Evolutionary conservation across 176 grass and related monocot species (phyloP), one percentile per base, ranked within the genome.

Genomic region (Lolium multiflorum): DNA sequence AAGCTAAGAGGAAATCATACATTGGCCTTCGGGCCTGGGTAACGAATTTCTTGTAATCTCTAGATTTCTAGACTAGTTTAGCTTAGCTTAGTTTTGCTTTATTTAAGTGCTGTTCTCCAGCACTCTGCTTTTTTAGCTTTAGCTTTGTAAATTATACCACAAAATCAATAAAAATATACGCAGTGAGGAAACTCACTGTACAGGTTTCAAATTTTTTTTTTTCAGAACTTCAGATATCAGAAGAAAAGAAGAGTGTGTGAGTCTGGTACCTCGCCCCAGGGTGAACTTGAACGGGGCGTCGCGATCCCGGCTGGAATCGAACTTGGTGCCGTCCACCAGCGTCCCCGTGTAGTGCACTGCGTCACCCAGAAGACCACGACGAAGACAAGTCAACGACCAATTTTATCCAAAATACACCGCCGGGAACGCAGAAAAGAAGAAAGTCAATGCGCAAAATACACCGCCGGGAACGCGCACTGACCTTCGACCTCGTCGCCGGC

Each of bases 261-360:
- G 44, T 31, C 0, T 6, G 39, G 6, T 86, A 94, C 95, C 95
- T 94, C 92, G 86, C 12, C 95, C 95, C 11, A 97, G 92, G 18
- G 75, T 91, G 85, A 97, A 97, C 83, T 86, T 89, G 78, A 97
- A 94, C 0, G 90, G 85, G 11, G 92, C 58, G 77, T 83, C 90
- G 44, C 88, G 88, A 58, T 97, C 94, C 63, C 92, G 77, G 86
- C 92, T 97, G 80, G 92, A 97, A 72, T 97, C 94, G 31, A 97
- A 97, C 77, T 90, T 97, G 44, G 95, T 91, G 73, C 92, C 95
- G 18, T 97, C 90, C 71, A 72, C 46, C 52, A 94, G 87, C 48
- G 90, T 97, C 51, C 95, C 95, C 21, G 92, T 97, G 88, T 97
- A 97, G 80, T 94, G 95, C 74, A 97, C 95, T 97, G 87, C 81